Evolutionary conservation across 116 monocot species (phyloP).

Genomic region (Trichopus zeylanicus): DNA sequence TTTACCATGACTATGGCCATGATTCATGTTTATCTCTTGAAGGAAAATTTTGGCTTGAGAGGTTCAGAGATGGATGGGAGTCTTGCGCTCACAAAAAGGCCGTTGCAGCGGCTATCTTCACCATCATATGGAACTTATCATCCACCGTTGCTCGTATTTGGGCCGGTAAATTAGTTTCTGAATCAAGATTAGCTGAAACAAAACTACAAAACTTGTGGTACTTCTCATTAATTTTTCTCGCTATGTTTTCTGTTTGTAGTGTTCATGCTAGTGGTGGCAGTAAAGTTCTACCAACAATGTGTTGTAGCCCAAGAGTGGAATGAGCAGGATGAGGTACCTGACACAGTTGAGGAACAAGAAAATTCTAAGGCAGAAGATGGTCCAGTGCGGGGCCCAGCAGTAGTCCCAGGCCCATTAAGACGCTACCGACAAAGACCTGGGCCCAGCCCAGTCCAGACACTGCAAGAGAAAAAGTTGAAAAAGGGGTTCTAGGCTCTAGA

Average conservation of each 20-base stretch:
- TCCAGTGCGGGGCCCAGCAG: not conserved
- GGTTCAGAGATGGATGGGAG: constrained; percentile 76
- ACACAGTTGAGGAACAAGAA: not conserved
- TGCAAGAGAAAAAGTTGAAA: not conserved
- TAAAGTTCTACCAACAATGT: constrained; percentile 5
- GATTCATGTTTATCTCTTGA: constrained; percentile 1
- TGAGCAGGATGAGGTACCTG: not conserved
- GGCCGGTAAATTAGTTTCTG: constrained; percentile 37
- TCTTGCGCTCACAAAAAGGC: constrained; percentile 89
- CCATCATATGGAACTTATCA: constrained; percentile 75
- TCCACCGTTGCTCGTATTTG: constrained; percentile 66
- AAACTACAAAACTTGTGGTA: not conserved
- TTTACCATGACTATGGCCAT: too few species aligned
- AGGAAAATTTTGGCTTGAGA: constrained; percentile 80
- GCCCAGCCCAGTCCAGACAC: not conserved
- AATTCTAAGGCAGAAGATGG: not conserved
- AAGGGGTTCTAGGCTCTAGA: constrained; percentile 8
- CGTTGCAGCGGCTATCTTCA: constrained; percentile 47
- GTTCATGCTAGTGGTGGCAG: constrained; percentile 8
- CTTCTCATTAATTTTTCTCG: not conserved
- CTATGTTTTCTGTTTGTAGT: not conserved
- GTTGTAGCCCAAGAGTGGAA: constrained; percentile 1
- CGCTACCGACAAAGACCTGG: not conserved
- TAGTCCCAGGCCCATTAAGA: not conserved
- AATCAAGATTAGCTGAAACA: not conserved